phyloP scores from a whole-genome alignment of 371 early-diverging fungal genomes.

The Batkoa obscura region DNA sequence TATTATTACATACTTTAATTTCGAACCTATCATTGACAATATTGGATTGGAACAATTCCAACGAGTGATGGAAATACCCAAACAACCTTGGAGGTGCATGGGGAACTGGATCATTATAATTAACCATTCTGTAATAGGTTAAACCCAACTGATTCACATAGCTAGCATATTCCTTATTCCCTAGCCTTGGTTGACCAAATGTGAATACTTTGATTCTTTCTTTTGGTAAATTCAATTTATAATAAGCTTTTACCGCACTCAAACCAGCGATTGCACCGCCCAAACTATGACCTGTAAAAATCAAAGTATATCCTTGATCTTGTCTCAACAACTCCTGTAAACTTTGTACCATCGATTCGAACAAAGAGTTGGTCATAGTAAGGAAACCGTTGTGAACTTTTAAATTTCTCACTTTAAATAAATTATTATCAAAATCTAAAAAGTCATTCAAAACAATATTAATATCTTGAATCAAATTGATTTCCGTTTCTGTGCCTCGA shows the following conservation, averaged over 20 bases:
- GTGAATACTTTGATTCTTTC: background rate
- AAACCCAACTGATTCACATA: background rate
- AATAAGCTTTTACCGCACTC: background rate
- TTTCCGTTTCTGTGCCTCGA: background rate
- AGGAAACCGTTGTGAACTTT: background rate
- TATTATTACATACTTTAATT: no score
- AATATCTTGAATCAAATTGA: background rate
- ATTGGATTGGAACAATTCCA: background rate
- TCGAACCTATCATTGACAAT: no score
- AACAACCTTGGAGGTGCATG: background rate
- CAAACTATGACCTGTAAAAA: background rate
- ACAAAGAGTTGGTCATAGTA: background rate
- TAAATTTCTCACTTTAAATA: background rate
- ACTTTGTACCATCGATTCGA: background rate
- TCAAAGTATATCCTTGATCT: background rate
- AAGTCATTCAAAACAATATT: background rate
- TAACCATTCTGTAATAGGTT: background rate
- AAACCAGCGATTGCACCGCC: background rate
- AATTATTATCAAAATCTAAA: background rate
- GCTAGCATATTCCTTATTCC: background rate
- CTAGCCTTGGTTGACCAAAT: background rate
- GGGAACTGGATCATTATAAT: background rate
- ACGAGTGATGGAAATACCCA: background rate
- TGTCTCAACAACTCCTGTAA: background rate
- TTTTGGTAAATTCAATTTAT: background rate